Percentiles rank a stretch among this genome's conserved stretches.
These are phyloP conservation scores for Anethum foeniculum DNA, from an alignment of 140 eudicot genomes.

Conservation along the genomic window DNA sequence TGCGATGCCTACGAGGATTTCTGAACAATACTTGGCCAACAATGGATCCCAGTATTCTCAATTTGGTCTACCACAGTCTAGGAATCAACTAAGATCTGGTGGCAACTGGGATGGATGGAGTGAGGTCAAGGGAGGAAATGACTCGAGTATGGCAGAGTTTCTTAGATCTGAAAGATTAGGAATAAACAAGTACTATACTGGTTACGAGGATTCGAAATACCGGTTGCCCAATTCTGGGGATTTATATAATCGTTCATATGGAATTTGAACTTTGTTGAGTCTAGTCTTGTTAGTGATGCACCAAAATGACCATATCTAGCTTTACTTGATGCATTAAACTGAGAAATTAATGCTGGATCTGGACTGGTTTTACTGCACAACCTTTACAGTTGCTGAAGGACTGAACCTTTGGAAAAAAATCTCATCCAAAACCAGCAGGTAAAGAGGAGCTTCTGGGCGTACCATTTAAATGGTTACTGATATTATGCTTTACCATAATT, in stretches of 20 bases:
- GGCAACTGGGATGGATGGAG: constrained; percentile 90
- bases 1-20: constrained; percentile 39
- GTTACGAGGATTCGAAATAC: constrained; percentile 64
- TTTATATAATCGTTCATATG: constrained; percentile 56
- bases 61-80: constrained; percentile 38
- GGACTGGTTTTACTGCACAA: constrained; percentile 30
- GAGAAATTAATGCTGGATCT: constrained; percentile 18
- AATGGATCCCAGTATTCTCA: constrained; percentile 52
- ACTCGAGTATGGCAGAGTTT: constrained; percentile 59
- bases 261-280: constrained; percentile 34
- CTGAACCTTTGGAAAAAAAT: constrained; percentile 32
- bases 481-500: neutral
- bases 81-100: constrained; percentile 41
- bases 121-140: constrained; percentile 53
- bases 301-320: constrained; percentile 7
- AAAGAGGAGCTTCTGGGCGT: neutral
- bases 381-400: constrained; percentile 42
- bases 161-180: constrained; percentile 66
- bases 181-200: constrained; percentile 42
- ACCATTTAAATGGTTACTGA: neutral
- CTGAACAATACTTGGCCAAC: constrained; percentile 40
- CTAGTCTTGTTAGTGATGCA: constrained; percentile 18
- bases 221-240: constrained; percentile 61
- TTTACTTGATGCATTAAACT: neutral
- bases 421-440: constrained; percentile 17